Evolutionary conservation across 345 rosid species (phyloP).

Genomic region (Lagerstroemia speciosa): DNA sequence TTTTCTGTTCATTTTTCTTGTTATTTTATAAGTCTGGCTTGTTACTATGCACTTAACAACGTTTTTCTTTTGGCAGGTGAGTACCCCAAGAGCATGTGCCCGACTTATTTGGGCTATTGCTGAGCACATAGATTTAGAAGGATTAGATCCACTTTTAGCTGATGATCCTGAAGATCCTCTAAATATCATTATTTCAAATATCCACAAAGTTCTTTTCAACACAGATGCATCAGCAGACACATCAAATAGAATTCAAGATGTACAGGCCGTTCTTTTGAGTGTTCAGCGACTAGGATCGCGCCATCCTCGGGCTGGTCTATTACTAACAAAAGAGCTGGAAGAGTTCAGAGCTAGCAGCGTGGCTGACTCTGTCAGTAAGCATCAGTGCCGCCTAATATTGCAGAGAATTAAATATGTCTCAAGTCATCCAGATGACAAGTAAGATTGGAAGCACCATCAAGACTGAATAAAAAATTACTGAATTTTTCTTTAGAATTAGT

Average conservation of each 20-base stretch:
- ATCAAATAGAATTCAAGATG: conserved; percentile 85
- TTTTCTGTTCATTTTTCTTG: background rate
- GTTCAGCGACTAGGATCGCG: conserved; percentile 90
- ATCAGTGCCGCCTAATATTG: conserved; percentile 83
- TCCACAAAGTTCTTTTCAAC: conserved; percentile 81
- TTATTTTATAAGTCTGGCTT: background rate
- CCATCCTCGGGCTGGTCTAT: conserved; percentile 67
- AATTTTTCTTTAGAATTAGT: background rate
- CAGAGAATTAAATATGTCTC: conserved; percentile 81
- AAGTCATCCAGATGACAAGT: conserved; percentile 64
- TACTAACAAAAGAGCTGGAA: conserved; percentile 81
- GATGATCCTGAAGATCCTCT: conserved; percentile 96
- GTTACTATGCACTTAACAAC: background rate
- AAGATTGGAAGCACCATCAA: conserved; percentile 12
- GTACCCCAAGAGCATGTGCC: conserved; percentile 61
- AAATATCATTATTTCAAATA: conserved; percentile 70
- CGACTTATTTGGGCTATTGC: conserved; percentile 87
- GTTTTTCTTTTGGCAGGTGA: conserved; percentile 45
- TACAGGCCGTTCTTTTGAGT: conserved; percentile 84
- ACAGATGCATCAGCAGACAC: conserved; percentile 64
- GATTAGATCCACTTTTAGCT: conserved; percentile 95
- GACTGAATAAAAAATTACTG: background rate
- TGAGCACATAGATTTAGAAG: conserved; percentile 92
- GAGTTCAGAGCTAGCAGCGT: conserved; percentile 69
- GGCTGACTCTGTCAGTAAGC: conserved; percentile 94